These are phyloP conservation scores for Myriosclerotinia scirpicola DNA, from an alignment of 2,329 filamentous ascomycete species.

Conservation along the genomic window DNA sequence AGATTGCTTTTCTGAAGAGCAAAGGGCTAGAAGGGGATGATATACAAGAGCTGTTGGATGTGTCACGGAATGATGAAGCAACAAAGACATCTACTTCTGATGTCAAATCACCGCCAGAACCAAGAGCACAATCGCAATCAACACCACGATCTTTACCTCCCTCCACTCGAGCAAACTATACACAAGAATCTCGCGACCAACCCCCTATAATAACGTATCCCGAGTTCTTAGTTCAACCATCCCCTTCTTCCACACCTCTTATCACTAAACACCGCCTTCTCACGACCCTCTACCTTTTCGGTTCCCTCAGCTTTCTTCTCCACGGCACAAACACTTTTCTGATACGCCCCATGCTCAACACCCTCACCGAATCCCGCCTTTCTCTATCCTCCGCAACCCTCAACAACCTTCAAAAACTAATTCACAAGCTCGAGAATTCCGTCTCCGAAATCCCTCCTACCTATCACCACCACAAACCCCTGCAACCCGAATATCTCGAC, in stretches of 20 bases:
- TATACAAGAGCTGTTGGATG: conserved; percentile 64
- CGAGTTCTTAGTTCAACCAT: conserved; percentile 62
- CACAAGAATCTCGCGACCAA: conserved; percentile 47
- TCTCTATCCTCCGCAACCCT: conserved; percentile 52
- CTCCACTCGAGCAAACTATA: conserved; percentile 37
- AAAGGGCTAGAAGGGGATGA: conserved; percentile 71
- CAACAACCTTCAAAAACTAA: conserved; percentile 51
- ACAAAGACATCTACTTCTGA: conserved; percentile 14
- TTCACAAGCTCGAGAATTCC: conserved; percentile 51
- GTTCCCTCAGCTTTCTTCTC: conserved; percentile 58
- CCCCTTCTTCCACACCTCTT: conserved; percentile 55
- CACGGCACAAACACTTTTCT: conserved; percentile 72
- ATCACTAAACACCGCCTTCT: conserved; percentile 60
- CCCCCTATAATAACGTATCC: conserved; percentile 67
- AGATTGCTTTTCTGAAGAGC: conserved; percentile 71
- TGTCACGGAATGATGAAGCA: conserved; percentile 36
- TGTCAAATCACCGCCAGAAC: conserved; percentile 8
- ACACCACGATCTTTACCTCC: background rate
- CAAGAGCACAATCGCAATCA: conserved; percentile 1
- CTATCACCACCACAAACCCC: conserved; percentile 31
- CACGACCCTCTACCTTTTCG: conserved; percentile 58
- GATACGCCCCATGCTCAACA: conserved; percentile 59
- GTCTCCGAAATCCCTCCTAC: conserved; percentile 61
- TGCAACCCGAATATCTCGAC: conserved; percentile 41
- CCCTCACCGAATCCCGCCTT: conserved; percentile 52